Conservation (phyloP, 306 rosid genomes). For the Sicyos edulis region DNA sequence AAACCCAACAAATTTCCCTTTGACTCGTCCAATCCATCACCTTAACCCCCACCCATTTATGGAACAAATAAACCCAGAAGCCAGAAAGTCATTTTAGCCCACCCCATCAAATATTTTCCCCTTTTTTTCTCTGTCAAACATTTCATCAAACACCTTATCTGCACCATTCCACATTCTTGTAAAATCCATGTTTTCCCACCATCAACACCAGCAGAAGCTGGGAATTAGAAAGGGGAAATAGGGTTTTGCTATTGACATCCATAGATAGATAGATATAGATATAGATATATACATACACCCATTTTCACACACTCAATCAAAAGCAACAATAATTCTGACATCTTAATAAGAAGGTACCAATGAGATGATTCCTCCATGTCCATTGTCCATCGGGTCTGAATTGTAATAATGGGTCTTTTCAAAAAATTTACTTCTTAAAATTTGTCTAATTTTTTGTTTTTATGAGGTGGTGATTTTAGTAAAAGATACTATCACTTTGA, state of each 20-base stretch:
- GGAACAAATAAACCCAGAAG: background rate
- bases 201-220: background rate
- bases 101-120: background rate
- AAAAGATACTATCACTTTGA: too few species aligned
- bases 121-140: background rate
- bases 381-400: too few species aligned
- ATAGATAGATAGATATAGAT: background rate
- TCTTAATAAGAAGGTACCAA: background rate
- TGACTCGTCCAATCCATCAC: background rate
- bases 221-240: background rate
- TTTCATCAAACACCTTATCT: background rate
- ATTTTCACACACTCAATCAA: background rate
- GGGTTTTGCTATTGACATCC: constrained; percentile 11
- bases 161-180: background rate
- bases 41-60: constrained; percentile 9
- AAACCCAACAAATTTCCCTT: constrained; percentile 8
- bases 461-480: too few species aligned
- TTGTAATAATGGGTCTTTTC: too few species aligned
- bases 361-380: too few species aligned
- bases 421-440: too few species aligned
- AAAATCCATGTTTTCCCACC: background rate
- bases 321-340: constrained; percentile 1
- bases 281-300: background rate
- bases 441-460: too few species aligned
- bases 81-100: background rate